These are phyloP conservation scores for Breviolum minutum DNA, from an alignment of 73 alveolate species.

Conservation along the genomic window DNA sequence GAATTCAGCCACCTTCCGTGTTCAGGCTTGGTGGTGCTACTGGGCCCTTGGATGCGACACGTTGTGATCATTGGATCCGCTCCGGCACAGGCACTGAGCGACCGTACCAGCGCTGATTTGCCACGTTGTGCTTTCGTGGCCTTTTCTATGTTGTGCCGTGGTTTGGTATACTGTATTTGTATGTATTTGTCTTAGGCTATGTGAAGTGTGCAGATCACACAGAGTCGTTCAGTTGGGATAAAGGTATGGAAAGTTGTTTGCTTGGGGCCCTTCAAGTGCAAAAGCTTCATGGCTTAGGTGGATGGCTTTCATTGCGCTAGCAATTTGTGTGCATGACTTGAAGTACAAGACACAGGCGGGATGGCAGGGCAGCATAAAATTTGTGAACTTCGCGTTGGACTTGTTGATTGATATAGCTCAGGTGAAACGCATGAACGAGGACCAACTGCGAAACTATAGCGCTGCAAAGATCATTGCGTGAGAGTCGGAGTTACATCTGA, in stretches of 20 bases:
- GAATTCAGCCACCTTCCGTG: not conserved
- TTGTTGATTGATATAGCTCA: not conserved
- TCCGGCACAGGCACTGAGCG: slow-evolving; percentile 48
- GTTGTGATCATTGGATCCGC: slow-evolving; percentile 68
- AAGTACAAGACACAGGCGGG: slow-evolving; percentile 73
- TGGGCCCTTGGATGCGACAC: slow-evolving; percentile 80
- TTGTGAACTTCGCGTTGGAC: not conserved
- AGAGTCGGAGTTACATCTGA: not conserved
- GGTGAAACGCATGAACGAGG: slow-evolving; percentile 76
- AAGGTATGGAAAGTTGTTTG: too few relatives aligned
- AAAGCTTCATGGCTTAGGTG: not conserved
- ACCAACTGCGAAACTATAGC: slow-evolving; percentile 72
- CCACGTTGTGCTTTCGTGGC: slow-evolving; percentile 80
- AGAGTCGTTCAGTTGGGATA: not conserved
- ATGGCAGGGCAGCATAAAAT: not conserved
- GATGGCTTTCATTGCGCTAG: slow-evolving; percentile 63
- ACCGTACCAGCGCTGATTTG: slow-evolving; percentile 58
- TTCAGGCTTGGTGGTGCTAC: slow-evolving; percentile 42
- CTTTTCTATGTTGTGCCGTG: slow-evolving; percentile 41
- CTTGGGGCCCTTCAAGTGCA: too few relatives aligned
- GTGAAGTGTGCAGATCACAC: not conserved
- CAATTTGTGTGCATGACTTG: slow-evolving; percentile 34
- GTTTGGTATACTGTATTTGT: not conserved
- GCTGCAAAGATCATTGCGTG: slow-evolving; percentile 83
- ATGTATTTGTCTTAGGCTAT: not conserved